Evolutionary conservation across 2,329 filamentous ascomycete genomes (phyloP).

Genomic region (Xylariaceae sp.): DNA sequence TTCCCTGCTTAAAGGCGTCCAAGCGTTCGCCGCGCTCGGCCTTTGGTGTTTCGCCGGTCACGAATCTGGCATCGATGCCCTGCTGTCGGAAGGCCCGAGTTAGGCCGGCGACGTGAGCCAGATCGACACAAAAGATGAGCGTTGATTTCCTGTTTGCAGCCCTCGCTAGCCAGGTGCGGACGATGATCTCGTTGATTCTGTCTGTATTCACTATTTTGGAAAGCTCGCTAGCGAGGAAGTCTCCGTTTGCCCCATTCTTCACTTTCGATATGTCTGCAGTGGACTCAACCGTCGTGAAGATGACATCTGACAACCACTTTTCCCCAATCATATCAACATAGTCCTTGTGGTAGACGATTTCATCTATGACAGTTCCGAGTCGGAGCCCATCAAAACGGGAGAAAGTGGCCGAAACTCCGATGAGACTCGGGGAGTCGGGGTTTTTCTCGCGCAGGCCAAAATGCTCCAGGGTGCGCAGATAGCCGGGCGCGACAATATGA

Average conservation of each 20-base stretch:
- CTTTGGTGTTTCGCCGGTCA: slow-evolving; percentile 76
- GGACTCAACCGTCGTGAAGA: slow-evolving; percentile 88
- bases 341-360: slow-evolving; percentile 90
- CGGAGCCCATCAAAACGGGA: slow-evolving; percentile 76
- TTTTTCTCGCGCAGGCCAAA: slow-evolving; percentile 58
- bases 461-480: slow-evolving; percentile 69
- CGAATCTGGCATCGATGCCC: slow-evolving; percentile 76
- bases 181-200: slow-evolving; percentile 74
- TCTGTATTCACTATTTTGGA: slow-evolving; percentile 78
- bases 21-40: slow-evolving; percentile 64
- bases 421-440: slow-evolving; percentile 57
- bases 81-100: slow-evolving; percentile 69
- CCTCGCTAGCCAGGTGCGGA: slow-evolving; percentile 79
- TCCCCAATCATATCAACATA: slow-evolving; percentile 64
- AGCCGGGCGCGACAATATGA: slow-evolving; percentile 83
- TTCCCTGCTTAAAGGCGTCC: slow-evolving; percentile 65
- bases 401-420: slow-evolving; percentile 83
- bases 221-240: slow-evolving; percentile 74
- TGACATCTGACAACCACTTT: slow-evolving; percentile 85
- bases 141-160: slow-evolving; percentile 73
- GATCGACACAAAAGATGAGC: slow-evolving; percentile 88
- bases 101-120: slow-evolving; percentile 71
- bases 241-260: slow-evolving; percentile 58
- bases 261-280: slow-evolving; percentile 73
- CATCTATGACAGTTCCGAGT: slow-evolving; percentile 79